phyloP scores from a whole-genome alignment of 768 basidiomycete species.

The Panaeolus cyanescens region DNA sequence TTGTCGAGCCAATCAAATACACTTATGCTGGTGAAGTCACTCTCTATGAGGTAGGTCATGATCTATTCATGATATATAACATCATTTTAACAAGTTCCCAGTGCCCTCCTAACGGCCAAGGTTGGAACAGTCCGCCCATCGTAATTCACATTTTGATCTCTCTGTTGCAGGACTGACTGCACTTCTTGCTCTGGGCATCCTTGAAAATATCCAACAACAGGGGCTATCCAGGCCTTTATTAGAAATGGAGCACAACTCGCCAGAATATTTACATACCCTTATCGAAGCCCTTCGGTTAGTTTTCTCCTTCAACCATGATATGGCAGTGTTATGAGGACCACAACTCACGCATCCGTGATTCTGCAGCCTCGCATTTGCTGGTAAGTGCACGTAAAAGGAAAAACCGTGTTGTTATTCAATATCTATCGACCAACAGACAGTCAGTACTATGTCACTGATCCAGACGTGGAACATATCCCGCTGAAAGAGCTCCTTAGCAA shows the following conservation, averaged over 20 bases:
- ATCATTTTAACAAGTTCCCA: slow-evolving; percentile 32
- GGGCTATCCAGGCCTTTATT: slow-evolving; percentile 67
- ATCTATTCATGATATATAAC: neutral
- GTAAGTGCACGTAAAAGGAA: slow-evolving; percentile 35
- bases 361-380: slow-evolving; percentile 70
- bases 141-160: neutral
- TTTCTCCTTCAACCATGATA: neutral
- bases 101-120: slow-evolving; percentile 98
- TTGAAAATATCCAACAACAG: slow-evolving; percentile 83
- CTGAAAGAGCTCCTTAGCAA: slow-evolving; percentile 84
- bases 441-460: slow-evolving; percentile 92
- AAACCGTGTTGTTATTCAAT: neutral
- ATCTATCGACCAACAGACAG: slow-evolving; percentile 52
- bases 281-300: slow-evolving; percentile 82
- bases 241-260: slow-evolving; percentile 88
- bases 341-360: neutral
- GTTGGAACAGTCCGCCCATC: slow-evolving; percentile 24
- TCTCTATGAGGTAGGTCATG: slow-evolving; percentile 74
- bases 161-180: slow-evolving; percentile 73
- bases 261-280: slow-evolving; percentile 84
- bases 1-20: slow-evolving; percentile 91
- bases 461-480: slow-evolving; percentile 74
- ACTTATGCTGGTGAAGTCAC: slow-evolving; percentile 86
- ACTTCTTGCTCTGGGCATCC: slow-evolving; percentile 87
- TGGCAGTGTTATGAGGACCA: slow-evolving; percentile 4